Base-by-base conservation (phyloP, 2,329 filamentous ascomycete species). In the Talaromyces rugulosus region DNA sequence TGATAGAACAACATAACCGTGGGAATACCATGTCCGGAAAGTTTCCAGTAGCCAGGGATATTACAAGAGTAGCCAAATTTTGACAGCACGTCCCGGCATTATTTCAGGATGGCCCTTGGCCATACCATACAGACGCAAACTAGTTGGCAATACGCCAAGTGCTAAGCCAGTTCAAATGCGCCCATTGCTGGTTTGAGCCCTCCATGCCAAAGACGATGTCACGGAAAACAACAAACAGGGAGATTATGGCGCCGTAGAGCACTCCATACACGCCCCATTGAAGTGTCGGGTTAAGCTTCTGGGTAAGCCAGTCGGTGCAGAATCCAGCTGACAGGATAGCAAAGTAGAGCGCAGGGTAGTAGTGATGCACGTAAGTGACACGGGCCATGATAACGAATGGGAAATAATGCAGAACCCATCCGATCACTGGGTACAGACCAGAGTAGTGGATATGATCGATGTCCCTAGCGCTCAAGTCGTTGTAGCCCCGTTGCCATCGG, bases 331-430 rank as follows among this genome's bases (percentile, higher is more conserved):
- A 87, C 53, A 99, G 82, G 67, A 99, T 96, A 70, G 95, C 93
- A 76, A 98, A 99, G 82, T 98, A 99, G 11, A 99, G 86, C 9
- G 95, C 95, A 11, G 95, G 95, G 77, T 98, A 99, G 83, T 99
- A 99, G 81, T 99, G 95, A 77, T 99, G 95, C 60, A 99, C 95
- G 72, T 99, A 99, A 16, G 95, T 99, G 64, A 99, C 95, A 83
- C 95, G 91, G 11, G 92, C 95, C 96, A 99, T 99, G 72, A 95
- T 87, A 71, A 96, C 86, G 78, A 98, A 99, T 0, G 95, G 95
- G 65, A 96, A 80, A 76, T 97, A 99, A 80, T 99, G 95, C 56
- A 99, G 84, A 78, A 96, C 88, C 95, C 95, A 99, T 65, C 95
- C 95, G 60, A 95, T 84, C 61, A 94, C 82, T 8, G 95, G 94